Conservation (phyloP, 108 stramenopile species). For the Stephanodiscus minutulus region DNA sequence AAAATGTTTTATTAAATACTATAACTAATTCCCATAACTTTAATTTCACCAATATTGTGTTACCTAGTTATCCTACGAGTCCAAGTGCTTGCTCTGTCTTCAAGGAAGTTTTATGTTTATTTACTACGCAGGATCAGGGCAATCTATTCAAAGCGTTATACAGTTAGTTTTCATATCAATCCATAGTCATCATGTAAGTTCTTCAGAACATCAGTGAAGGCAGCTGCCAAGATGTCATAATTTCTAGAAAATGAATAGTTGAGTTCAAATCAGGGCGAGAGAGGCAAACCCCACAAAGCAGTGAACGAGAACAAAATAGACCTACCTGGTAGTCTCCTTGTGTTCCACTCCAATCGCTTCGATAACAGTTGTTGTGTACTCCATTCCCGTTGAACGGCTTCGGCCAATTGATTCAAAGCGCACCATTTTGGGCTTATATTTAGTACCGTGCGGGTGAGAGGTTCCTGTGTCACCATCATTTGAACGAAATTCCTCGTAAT, state of each 20-base stretch:
- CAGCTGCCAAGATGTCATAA: constrained; percentile 87
- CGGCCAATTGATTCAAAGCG: constrained; percentile 69
- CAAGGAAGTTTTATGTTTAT: background rate
- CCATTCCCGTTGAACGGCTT: constrained; percentile 75
- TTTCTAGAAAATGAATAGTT: constrained; percentile 48
- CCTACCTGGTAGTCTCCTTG: constrained; percentile 86
- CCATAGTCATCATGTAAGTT: constrained; percentile 82
- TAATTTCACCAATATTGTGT: too few relatives aligned
- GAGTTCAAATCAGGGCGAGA: background rate
- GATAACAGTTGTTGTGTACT: constrained; percentile 85
- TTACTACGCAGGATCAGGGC: background rate
- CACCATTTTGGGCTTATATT: constrained; percentile 85
- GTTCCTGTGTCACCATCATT: constrained; percentile 67
- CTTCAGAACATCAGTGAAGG: constrained; percentile 77
- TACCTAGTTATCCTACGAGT: too few relatives aligned
- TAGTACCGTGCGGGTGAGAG: constrained; percentile 81
- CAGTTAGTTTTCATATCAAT: constrained; percentile 40
- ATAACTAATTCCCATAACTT: too few relatives aligned
- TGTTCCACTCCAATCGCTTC: constrained; percentile 90
- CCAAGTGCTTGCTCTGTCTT: background rate
- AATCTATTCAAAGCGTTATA: background rate
- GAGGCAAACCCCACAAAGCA: background rate
- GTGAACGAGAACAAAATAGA: constrained; percentile 2
- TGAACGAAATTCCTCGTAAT: constrained; percentile 31
- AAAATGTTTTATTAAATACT: too few relatives aligned